A percentile compares a stretch with the other conserved stretches of the same genome.
phyloP scores from a whole-genome alignment of 192 early-diverging fungal genomes.

The Umbelopsis ramanniana region DNA sequence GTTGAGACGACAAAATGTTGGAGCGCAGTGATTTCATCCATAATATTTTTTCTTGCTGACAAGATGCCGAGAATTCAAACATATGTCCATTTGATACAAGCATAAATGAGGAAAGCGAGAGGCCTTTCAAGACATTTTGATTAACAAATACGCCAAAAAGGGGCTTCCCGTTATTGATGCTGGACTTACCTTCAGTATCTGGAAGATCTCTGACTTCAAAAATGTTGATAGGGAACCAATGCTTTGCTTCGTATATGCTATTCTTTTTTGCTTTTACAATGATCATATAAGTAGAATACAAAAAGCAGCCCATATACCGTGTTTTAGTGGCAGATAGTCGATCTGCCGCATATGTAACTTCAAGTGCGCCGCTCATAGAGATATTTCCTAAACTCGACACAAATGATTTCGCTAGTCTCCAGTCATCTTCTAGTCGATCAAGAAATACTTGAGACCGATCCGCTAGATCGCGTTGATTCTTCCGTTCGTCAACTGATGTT shows the following conservation, averaged over 20 bases:
- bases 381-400: conserved; percentile 44
- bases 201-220: conserved; percentile 60
- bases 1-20: neutral
- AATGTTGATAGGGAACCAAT: conserved; percentile 69
- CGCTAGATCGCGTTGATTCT: conserved; percentile 28
- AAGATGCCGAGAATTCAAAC: conserved; percentile 5
- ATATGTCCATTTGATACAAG: neutral
- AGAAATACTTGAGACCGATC: conserved; percentile 37
- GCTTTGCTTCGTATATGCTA: conserved; percentile 56
- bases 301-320: conserved; percentile 63
- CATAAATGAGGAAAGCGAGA: neutral
- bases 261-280: conserved; percentile 58
- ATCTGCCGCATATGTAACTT: conserved; percentile 44
- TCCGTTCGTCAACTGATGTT: conserved; percentile 44
- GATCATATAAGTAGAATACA: conserved; percentile 64
- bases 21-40: neutral
- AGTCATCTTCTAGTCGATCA: conserved; percentile 36
- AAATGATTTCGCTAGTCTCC: conserved; percentile 40
- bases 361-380: conserved; percentile 48
- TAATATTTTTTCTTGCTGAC: conserved; percentile 5
- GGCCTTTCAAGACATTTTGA: neutral
- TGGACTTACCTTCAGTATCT: conserved; percentile 33
- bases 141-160: neutral
- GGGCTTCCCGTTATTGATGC: too few species aligned
- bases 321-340: conserved; percentile 31